These are phyloP conservation scores for Sutorius eximius DNA, from an alignment of 1,284 basidiomycete species.

Conservation along the genomic window DNA sequence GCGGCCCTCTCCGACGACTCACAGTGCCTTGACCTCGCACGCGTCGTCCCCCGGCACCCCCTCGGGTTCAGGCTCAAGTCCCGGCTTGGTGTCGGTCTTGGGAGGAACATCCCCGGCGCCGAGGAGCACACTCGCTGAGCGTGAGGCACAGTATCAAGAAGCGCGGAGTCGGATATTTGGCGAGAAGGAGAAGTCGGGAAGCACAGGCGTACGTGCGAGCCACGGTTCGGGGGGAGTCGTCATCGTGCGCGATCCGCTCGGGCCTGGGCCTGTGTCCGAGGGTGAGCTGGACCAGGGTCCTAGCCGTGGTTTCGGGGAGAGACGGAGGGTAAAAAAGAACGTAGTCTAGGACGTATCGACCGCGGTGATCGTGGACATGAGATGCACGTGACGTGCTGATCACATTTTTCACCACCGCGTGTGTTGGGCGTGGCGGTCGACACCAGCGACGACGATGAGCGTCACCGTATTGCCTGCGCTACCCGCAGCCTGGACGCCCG, in stretches of 20 bases:
- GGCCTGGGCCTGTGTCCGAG: constrained; percentile 17
- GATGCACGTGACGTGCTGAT: constrained; percentile 22
- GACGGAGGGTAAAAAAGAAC: constrained; percentile 6
- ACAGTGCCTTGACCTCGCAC: neutral
- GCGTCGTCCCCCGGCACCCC: constrained; percentile 2
- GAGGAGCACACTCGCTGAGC: constrained; percentile 33
- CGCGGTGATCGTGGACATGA: constrained; percentile 27
- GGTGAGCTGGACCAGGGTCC: neutral
- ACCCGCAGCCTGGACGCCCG: constrained; percentile 24
- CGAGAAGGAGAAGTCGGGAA: constrained; percentile 2
- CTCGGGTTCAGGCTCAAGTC: constrained; percentile 3
- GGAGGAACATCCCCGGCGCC: constrained; percentile 18
- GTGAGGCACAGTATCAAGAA: constrained; percentile 35
- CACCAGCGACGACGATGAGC: constrained; percentile 23
- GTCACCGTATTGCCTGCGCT: constrained; percentile 27
- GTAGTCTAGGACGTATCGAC: too few relatives aligned
- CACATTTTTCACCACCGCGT: constrained; percentile 4
- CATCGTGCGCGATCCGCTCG: constrained; percentile 30
- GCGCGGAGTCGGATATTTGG: constrained; percentile 34
- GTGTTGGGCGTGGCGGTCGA: constrained; percentile 1
- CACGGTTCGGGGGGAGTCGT: constrained; percentile 2
- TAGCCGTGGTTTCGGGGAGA: constrained; percentile 26
- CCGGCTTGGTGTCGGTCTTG: neutral
- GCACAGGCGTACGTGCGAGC: neutral
- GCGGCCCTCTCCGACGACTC: constrained; percentile 25